Base-by-base conservation (phyloP, 2,329 filamentous ascomycete species). In the Trichoderma sp. region DNA sequence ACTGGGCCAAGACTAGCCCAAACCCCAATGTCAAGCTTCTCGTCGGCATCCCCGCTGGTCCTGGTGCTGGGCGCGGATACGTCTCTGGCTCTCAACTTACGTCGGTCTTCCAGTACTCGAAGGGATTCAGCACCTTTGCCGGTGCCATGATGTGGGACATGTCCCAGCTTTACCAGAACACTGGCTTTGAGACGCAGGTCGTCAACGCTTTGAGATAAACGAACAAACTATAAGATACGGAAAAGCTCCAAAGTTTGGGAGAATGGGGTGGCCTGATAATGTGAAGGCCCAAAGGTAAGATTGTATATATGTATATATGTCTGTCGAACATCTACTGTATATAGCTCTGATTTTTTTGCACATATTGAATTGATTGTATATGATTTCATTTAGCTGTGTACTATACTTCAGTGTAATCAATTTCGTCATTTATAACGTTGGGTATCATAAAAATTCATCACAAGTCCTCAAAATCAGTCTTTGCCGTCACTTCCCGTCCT, bases 91-190 rank as follows among this genome's bases (percentile, higher is more conserved):
- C 75, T n/a, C 78, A 83, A 26, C 82, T 92, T 50, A 80, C 77
- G 23, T 76, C 81, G 6, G 83, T 90, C 36, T 84, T 92, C 73
- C 71, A 82, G 39, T 91, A 88, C 76, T 83, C 81, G 58, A 85
- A 86, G 79, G 78, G 80, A 53, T 92, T 86, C 76, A 79, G 81
- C 4, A 90, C 85, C 79, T 92, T 92, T 75, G 90, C 89, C 8
- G 90, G 90, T 34, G 85, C 90, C 32, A 91, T 92, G 90, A 84
- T 91, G 81, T 92, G 90, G 90, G 90, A 92, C 78, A 87, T 87
- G 80, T 87, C 83, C 34, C 88, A 91, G 81, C 83, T 87, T 2
- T 89, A 85, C 73, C 80, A 81, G n/a, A 91, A 91, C 79, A 39
- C 74, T 2, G 88, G 88, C 1, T 90, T 89, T 77, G 80, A 91